Base-by-base conservation (phyloP, 2,329 filamentous ascomycete genomes). In the Endothia cerciana region DNA sequence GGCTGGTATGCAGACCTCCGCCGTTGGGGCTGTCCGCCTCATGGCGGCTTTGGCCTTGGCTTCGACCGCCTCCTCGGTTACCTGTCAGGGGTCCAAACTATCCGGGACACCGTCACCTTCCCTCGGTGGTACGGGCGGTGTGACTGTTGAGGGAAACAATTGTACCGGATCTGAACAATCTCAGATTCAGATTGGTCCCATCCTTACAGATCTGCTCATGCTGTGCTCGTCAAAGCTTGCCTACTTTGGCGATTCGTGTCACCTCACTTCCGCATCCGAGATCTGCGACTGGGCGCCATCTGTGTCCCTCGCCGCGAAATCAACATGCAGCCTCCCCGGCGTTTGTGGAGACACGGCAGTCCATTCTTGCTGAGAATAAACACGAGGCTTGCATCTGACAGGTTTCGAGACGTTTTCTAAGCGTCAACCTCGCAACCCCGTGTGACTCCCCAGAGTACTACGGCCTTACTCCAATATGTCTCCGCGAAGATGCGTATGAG, bases 1-100 rank as follows among this genome's bases (percentile, higher is more conserved):
- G 86, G 90, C 71, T 97, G 94, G 94, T 97, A 97, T 75, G 82
- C 92, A 30, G 93, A 97, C 76, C 83, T 97, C 68, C 88, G 94
- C 68, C 89, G 90, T 70, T 97, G 93, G 86, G 94, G 94, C n/a
- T 94, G 90, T 71, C 92, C 93, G 64, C 93, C 93, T 43, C 94
- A 97, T 73, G 94, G 94, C 51, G 94, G 94, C 0, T 97, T 97
- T 75, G 94, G 94, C 2, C 77, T 97, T 65, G 94, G 94, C 10
- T 96, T 97, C 74, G 94, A 97, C 81, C 87, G 94, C 64, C 84
- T 97, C 69, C 78, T 97, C 71, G 89, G 90, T 74, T 97, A 97
- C 79, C 82, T 97, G 64, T 87, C 90, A 40, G 93, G 93, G 11
- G 88, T 94, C 47, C 85, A 87, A 70, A 97, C 92, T 72, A 87